Percentiles rank a stretch among this genome's conserved stretches.
Evolutionary conservation across 345 rosid species (phyloP).

Genomic region (Pistacia atlantica): DNA sequence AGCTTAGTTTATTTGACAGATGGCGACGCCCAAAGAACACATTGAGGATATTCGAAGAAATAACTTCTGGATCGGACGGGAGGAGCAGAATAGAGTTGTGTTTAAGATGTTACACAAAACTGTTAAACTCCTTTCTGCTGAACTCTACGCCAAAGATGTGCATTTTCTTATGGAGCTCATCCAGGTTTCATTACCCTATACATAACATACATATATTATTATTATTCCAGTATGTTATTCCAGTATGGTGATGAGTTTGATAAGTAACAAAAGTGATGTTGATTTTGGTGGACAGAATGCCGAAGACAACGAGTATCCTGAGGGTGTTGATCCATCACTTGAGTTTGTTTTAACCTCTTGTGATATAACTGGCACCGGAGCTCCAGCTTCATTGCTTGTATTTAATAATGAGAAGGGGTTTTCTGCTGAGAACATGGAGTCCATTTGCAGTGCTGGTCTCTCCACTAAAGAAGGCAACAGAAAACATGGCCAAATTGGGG

Average conservation of each 20-base stretch:
- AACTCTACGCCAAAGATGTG: conserved; percentile 67
- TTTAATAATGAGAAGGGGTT: conserved; percentile 78
- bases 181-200: conserved; percentile 35
- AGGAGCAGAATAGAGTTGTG: conserved; percentile 39
- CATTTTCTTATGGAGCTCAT: conserved; percentile 81
- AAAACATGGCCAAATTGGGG: conserved; percentile 71
- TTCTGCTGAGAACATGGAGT: conserved; percentile 55
- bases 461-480: conserved; percentile 73
- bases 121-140: conserved; percentile 61
- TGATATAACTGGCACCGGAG: conserved; percentile 72
- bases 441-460: conserved; percentile 67
- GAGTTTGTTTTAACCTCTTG: conserved; percentile 69
- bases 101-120: conserved; percentile 63
- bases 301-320: conserved; percentile 68
- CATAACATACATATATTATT: no score
- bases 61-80: conserved; percentile 62
- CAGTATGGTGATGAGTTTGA: neutral
- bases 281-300: conserved; percentile 51
- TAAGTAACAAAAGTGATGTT: neutral
- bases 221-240: no score
- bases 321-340: conserved; percentile 70
- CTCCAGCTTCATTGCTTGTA: conserved; percentile 60
- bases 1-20: no score
- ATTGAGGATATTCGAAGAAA: conserved; percentile 20
- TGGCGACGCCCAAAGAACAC: no score